Conservation (phyloP, 768 basidiomycete species). For the Mrakia blollopis region DNA sequence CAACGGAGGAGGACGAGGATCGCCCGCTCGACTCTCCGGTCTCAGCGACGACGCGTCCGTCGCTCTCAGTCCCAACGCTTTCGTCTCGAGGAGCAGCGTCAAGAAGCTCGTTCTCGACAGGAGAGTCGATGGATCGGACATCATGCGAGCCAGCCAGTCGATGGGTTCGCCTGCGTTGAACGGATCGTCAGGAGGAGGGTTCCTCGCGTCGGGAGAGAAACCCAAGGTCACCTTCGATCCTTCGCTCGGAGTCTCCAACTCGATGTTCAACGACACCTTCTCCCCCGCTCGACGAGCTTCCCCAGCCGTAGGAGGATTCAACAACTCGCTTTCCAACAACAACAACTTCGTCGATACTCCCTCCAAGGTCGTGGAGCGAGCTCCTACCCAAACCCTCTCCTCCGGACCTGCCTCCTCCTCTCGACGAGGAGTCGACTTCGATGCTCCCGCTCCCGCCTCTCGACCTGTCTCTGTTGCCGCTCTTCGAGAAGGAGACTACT, state of each 20-base stretch:
- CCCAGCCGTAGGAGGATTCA: not conserved
- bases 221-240: constrained; percentile 32
- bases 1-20: constrained; percentile 17
- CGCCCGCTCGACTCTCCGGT: constrained; percentile 16
- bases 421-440: constrained; percentile 37
- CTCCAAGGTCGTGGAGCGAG: constrained; percentile 1
- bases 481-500: constrained; percentile 83
- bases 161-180: constrained; percentile 14
- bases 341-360: constrained; percentile 5
- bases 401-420: constrained; percentile 15
- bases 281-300: constrained; percentile 9
- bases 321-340: not conserved
- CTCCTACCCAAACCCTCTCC: constrained; percentile 22
- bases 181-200: not conserved
- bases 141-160: constrained; percentile 21
- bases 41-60: constrained; percentile 39
- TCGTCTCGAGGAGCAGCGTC: constrained; percentile 69
- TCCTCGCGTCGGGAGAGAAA: constrained; percentile 15
- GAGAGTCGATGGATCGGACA: constrained; percentile 32
- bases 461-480: constrained; percentile 35
- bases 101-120: constrained; percentile 81
- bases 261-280: constrained; percentile 27
- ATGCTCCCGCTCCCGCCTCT: constrained; percentile 41
- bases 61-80: constrained; percentile 62
- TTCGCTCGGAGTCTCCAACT: constrained; percentile 6